Evolutionary conservation across 805 yeast genomes (phyloP), one percentile per base, ranked within the genome.

Genomic region (Candida maesae): DNA sequence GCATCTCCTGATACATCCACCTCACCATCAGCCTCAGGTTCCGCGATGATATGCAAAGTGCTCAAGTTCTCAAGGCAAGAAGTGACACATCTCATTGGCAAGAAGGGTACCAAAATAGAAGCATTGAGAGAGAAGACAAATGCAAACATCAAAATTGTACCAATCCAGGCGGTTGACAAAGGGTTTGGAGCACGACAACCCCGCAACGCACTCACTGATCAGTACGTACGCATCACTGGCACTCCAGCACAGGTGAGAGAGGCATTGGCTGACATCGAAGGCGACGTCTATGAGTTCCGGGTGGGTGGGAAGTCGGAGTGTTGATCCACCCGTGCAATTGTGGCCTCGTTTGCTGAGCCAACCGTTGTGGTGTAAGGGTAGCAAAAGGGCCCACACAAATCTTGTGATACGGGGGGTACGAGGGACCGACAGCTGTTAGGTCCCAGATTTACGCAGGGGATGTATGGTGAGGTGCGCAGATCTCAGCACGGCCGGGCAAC

Each of bases 11-110:
- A n/a, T n/a, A n/a, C 10, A 21, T 21, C 10, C 24, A 21, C 10
- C 24, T 21, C 24, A 8, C 24, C 24, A 8, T 10, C 24, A 21
- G 24, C 24, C 10, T 10, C 24, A 21, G 10, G 24, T 21, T 21
- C 24, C 24, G 28, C 6, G 12, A 43, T 35, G 42, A 20, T 13
- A 2, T 24, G 37, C 33, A 29, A 43, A 27, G 32, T 50, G 5
- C 29, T 57, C 2, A 38, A 50, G 26, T 41, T 61, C 12, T 56
- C 56, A 9, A 59, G 61, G 24, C 50, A 49, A 19, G 72, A 71
- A 39, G 64, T 71, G 2, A 59, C 71, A 1, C 64, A 56, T 35
- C 45, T 73, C 6, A 73, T 74, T 36, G 79, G 79, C 0, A 59
- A 52, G 18, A 52, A 55, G n/a, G 79, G 79, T 1, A 27, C 46